phyloP scores from a whole-genome alignment of 2,329 filamentous ascomycete genomes.

The Trichoderma atroviride region DNA sequence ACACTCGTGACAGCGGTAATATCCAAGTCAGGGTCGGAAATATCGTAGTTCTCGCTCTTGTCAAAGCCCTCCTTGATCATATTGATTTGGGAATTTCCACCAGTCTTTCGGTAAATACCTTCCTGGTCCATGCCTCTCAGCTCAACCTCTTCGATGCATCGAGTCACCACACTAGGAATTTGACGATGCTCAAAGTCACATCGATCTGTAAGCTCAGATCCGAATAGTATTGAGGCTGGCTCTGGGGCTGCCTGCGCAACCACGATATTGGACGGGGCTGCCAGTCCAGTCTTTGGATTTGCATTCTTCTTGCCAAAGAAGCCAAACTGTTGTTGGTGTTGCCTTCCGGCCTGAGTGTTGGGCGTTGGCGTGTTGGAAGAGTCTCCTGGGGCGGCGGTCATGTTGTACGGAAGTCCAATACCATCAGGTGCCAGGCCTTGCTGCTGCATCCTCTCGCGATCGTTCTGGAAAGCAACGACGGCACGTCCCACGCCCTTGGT shows the following conservation, averaged over 20 bases:
- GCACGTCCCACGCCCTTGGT: conserved; percentile 93
- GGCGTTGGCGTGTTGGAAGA: conserved; percentile 42
- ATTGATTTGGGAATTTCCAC: conserved; percentile 88
- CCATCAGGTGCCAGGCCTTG: conserved; percentile 61
- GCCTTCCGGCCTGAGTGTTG: conserved; percentile 37
- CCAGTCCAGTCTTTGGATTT: conserved; percentile 53
- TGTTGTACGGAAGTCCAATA: conserved; percentile 72
- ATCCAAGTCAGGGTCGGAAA: conserved; percentile 89
- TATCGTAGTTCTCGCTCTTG: conserved; percentile 81
- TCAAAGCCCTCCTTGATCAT: conserved; percentile 91
- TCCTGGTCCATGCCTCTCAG: conserved; percentile 95
- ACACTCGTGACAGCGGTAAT: conserved; percentile 96
- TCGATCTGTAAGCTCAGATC: conserved; percentile 82
- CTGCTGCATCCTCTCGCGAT: conserved; percentile 58
- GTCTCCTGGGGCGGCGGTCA: conserved; percentile 61
- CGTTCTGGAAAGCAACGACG: conserved; percentile 71
- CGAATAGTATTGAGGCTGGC: conserved; percentile 70
- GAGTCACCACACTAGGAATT: conserved; percentile 86
- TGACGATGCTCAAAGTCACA: conserved; percentile 86
- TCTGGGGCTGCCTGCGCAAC: conserved; percentile 51
- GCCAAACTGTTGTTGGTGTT: conserved; percentile 60
- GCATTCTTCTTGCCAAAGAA: conserved; percentile 67
- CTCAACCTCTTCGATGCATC: conserved; percentile 96
- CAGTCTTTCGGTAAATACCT: conserved; percentile 97
- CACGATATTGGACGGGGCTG: conserved; percentile 38